Conservation (phyloP, 129 eudicot genomes). For the Smallanthus sonchifolius region DNA sequence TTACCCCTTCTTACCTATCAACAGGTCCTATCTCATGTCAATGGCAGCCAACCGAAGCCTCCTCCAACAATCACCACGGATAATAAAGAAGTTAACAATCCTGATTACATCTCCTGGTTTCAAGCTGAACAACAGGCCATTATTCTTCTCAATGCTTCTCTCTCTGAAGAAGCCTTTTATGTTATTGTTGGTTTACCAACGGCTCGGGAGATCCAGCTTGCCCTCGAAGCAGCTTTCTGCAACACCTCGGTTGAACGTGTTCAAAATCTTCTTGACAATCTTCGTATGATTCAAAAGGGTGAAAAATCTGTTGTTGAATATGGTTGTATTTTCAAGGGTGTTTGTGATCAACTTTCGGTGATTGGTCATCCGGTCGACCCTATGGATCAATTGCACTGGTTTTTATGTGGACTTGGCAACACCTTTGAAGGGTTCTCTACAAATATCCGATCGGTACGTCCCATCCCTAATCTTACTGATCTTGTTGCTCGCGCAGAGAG, state of each 20-base stretch:
- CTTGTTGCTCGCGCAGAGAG: too few species aligned
- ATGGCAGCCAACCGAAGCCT: background rate
- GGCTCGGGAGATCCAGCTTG: background rate
- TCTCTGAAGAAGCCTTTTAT: background rate
- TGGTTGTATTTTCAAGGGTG: too few species aligned
- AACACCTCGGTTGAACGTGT: background rate
- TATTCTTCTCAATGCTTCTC: background rate
- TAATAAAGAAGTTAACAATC: background rate
- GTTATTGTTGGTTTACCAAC: background rate
- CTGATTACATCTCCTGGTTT: background rate
- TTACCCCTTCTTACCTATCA: background rate
- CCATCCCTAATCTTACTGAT: too few species aligned
- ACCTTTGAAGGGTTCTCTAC: too few species aligned
- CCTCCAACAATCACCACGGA: background rate
- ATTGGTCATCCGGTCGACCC: too few species aligned
- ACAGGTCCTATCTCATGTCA: background rate
- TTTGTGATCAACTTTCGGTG: too few species aligned
- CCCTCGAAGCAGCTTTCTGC: background rate
- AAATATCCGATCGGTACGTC: too few species aligned
- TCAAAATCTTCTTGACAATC: too few species aligned
- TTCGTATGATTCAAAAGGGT: too few species aligned
- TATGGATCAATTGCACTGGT: too few species aligned
- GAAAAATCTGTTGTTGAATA: too few species aligned
- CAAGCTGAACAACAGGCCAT: background rate
- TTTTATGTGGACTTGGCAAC: too few species aligned